Evolutionary conservation across 2,329 filamentous ascomycete species (phyloP).

Genomic region (Venturia carpophila): DNA sequence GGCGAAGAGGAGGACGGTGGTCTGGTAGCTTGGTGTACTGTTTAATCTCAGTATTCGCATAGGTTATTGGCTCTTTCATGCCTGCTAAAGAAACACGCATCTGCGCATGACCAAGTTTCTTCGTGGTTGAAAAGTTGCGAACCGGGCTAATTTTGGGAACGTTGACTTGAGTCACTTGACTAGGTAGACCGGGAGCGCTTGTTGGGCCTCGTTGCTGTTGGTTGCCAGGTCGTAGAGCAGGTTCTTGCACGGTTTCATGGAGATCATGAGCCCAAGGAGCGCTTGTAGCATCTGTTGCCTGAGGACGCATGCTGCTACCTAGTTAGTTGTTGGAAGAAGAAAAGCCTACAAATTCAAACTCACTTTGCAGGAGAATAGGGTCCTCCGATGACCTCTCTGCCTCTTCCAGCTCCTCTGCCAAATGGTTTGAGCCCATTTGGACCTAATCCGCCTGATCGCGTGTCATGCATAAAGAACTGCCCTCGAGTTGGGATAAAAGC

Average conservation of each 20-base stretch:
- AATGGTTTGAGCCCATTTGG: slow-evolving; percentile 71
- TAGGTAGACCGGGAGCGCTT: slow-evolving; percentile 24
- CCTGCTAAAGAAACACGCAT: slow-evolving; percentile 73
- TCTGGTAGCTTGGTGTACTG: slow-evolving; percentile 92
- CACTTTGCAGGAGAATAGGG: slow-evolving; percentile 54
- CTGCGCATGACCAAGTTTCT: slow-evolving; percentile 74
- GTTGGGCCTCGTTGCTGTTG: slow-evolving; percentile 32
- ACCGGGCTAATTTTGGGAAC: slow-evolving; percentile 20
- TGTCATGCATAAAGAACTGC: slow-evolving; percentile 96
- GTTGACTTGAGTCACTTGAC: background rate
- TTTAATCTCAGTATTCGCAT: slow-evolving; percentile 71
- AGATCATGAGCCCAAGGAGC: slow-evolving; percentile 90
- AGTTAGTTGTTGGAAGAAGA: slow-evolving; percentile 24
- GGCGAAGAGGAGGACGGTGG: slow-evolving; percentile 83
- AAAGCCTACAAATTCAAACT: slow-evolving; percentile 27
- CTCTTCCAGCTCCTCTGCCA: slow-evolving; percentile 54
- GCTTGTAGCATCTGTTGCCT: slow-evolving; percentile 50
- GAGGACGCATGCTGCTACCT: slow-evolving; percentile 32
- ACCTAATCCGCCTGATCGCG: slow-evolving; percentile 67
- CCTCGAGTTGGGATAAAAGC: slow-evolving; percentile 91
- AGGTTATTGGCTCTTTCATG: slow-evolving; percentile 62
- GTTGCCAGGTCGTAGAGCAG: slow-evolving; percentile 28
- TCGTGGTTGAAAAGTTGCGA: slow-evolving; percentile 66
- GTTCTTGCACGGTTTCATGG: slow-evolving; percentile 58
- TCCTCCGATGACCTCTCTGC: slow-evolving; percentile 46